Percentiles rank a stretch among this genome's conserved stretches.
Evolutionary conservation across 306 rosid genomes (phyloP).

Genomic region (Cicer bijugum): DNA sequence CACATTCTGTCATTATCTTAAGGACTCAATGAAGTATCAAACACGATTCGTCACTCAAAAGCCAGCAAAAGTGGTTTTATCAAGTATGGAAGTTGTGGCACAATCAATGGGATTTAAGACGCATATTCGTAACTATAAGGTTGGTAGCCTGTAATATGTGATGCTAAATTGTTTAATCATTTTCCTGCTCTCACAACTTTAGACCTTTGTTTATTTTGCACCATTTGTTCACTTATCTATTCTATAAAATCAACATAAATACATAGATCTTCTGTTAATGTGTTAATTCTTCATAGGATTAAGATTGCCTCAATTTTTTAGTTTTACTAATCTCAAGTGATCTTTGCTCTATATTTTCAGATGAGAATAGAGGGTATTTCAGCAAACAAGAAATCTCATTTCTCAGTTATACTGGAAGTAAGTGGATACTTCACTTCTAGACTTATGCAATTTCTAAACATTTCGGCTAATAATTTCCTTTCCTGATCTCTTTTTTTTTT

Average conservation of each 20-base stretch:
- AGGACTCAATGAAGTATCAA: constrained; percentile 64
- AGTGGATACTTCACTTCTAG: constrained; percentile 41
- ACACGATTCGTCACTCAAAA: constrained; percentile 85
- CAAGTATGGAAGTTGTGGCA: constrained; percentile 93
- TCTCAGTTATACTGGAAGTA: constrained; percentile 88
- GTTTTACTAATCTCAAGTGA: constrained; percentile 28
- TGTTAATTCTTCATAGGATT: constrained; percentile 11
- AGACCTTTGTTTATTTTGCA: constrained; percentile 1
- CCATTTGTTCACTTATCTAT: constrained; percentile 22
- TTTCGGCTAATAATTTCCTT: constrained; percentile 5
- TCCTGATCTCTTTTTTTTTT: constrained; percentile 15
- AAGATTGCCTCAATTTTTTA: constrained; percentile 17
- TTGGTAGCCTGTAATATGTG: constrained; percentile 30
- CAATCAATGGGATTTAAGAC: constrained; percentile 95
- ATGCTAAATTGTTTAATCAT: constrained; percentile 3
- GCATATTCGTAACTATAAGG: constrained; percentile 90
- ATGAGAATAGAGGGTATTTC: constrained; percentile 93
- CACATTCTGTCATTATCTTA: constrained; percentile 37
- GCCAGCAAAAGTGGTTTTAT: constrained; percentile 80
- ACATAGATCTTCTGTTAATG: not conserved
- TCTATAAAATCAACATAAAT: constrained; percentile 8
- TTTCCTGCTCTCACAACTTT: constrained; percentile 28
- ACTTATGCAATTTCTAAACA: constrained; percentile 10
- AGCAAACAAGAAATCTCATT: constrained; percentile 59
- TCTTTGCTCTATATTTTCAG: constrained; percentile 55